These are phyloP conservation scores for Scheffersomyces illinoinensis DNA, from an alignment of 1,139 yeast genomes.

Conservation along the genomic window DNA sequence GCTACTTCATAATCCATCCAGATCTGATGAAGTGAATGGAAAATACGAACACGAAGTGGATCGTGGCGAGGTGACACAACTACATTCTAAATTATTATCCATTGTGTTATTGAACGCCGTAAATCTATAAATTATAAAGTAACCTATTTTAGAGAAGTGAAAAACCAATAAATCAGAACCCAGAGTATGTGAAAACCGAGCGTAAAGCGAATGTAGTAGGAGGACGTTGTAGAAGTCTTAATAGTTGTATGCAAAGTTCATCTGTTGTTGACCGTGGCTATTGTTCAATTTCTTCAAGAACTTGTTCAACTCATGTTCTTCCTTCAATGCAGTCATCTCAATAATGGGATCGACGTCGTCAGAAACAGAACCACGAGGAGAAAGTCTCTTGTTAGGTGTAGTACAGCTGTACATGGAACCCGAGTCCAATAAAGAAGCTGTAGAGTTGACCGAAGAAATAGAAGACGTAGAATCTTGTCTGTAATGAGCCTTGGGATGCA, in stretches of 20 bases:
- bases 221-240: background rate
- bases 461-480: slow-evolving; percentile 33
- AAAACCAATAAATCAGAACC: background rate
- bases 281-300: slow-evolving; percentile 28
- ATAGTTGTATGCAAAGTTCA: background rate
- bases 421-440: background rate
- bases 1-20: background rate
- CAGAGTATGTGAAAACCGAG: background rate
- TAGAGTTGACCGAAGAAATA: slow-evolving; percentile 11
- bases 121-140: background rate
- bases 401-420: slow-evolving; percentile 25
- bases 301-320: slow-evolving; percentile 40
- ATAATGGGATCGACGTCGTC: slow-evolving; percentile 37
- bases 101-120: background rate
- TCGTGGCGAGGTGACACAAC: background rate
- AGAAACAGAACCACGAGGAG: background rate
- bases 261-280: background rate
- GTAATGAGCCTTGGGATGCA: slow-evolving; percentile 16
- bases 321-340: slow-evolving; percentile 43
- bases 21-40: background rate
- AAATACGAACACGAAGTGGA: too few relatives aligned
- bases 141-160: background rate
- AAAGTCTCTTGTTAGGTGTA: slow-evolving; percentile 19
- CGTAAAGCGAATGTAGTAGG: background rate
- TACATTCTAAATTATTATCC: background rate